Base-by-base conservation (phyloP, 805 yeast species). In the Blastobotrys chiropterorum region DNA sequence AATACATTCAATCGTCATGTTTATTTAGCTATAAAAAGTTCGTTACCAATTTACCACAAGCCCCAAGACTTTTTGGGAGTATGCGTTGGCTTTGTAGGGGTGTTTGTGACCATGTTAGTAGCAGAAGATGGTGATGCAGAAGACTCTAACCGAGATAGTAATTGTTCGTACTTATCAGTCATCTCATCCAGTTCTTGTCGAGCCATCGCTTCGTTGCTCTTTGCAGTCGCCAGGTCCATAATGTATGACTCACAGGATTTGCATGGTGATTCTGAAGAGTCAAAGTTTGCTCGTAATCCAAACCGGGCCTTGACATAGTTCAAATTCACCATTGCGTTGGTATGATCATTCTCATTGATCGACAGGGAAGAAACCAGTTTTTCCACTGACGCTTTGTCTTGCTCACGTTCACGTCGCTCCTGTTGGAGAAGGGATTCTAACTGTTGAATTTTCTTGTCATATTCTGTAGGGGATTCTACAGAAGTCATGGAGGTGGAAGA, bases 141-240 rank as follows among this genome's bases (percentile, higher is more conserved):
- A 8, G 14, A 31, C 38, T 31, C 38, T 14, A 14, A 31, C 38
- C 14, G 38, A 11, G 8, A n/a, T n/a, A n/a, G n/a, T n/a, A n/a
- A 60, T 38, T 45, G 51, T 48, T 44, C n/a, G n/a, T n/a, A n/a
- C n/a, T n/a, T n/a, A n/a, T 55, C 61, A 16, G 45, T 56, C 16
- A 63, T 54, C 44, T 58, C 62, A 38, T 66, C 68, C 42, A 62
- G 48, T 45, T 60, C 62, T 48, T 61, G 62, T 20, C 63, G 55
- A 4, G 67, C 66, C 46, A 56, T 52, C 3, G 62, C 67, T 48
- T 67, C 70, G 41, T 52, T 53, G 2, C 66, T 55, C 49, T 58
- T 62, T 30, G 62, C 59, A 11, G 57, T 46, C 2, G 64, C 68
- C 30, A 65, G 58, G 41, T 65, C 68, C 52, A 63, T 54, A 41